A percentile compares a stretch with the other conserved stretches of the same genome.
phyloP scores from a whole-genome alignment of 495 filamentous ascomycete genomes.

The Tuber umbilicatum region DNA sequence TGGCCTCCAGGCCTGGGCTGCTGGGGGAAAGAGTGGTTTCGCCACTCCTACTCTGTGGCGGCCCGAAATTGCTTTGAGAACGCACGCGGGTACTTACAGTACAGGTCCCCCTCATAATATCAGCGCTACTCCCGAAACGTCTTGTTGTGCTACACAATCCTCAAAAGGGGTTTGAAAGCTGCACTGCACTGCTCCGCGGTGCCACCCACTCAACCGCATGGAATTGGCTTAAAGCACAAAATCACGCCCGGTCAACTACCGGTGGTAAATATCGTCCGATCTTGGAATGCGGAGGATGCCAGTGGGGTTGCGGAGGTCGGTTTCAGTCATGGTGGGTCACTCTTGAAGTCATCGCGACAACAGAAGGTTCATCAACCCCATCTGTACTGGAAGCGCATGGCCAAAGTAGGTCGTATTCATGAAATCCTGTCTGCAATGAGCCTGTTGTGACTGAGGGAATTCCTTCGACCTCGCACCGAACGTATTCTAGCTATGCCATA shows the following conservation, averaged over 20 bases:
- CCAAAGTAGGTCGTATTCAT: background rate
- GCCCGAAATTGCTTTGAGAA: background rate
- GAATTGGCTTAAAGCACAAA: background rate
- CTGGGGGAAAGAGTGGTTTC: background rate
- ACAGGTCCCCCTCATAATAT: background rate
- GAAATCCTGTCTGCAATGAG: background rate
- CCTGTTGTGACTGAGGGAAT: background rate
- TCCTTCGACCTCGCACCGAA: background rate
- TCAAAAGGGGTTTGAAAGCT: background rate
- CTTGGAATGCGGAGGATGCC: background rate
- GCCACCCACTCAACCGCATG: background rate
- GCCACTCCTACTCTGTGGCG: background rate
- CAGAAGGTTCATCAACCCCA: background rate
- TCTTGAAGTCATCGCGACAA: background rate
- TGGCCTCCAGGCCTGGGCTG: background rate
- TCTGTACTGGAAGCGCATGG: background rate
- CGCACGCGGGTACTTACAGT: background rate
- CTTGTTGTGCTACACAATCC: background rate
- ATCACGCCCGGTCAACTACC: background rate
- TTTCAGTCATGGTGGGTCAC: conserved; percentile 1
- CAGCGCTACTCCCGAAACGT: background rate
- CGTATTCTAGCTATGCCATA: background rate
- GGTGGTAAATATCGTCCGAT: background rate
- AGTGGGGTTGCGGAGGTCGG: background rate
- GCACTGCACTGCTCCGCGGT: background rate